Percentiles rank a stretch among this genome's conserved stretches.
These are phyloP conservation scores for Benincasa hispida DNA, from an alignment of 306 rosid genomes.

Conservation along the genomic window DNA sequence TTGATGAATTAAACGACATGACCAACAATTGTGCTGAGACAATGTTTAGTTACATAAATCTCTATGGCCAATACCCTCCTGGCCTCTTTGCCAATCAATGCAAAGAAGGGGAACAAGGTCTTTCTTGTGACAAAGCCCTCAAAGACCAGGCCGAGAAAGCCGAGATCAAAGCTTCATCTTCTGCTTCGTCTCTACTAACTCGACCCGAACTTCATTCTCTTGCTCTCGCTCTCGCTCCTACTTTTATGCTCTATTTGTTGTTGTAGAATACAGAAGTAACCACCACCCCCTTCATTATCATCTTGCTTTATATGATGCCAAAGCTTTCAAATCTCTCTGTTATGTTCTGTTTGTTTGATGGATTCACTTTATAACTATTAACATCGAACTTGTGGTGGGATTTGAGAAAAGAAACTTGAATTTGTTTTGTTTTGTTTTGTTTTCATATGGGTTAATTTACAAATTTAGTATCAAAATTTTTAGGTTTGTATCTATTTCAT, in stretches of 20 bases:
- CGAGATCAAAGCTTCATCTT: not conserved
- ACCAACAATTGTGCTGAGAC: slow-evolving; percentile 41
- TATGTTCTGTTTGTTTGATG: not conserved
- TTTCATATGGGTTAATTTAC: not conserved
- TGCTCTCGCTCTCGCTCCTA: not conserved
- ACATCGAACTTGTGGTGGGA: not conserved
- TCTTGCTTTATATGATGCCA: not conserved
- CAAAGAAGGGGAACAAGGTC: slow-evolving; percentile 55
- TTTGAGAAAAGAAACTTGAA: not conserved
- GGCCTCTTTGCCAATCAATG: slow-evolving; percentile 70
- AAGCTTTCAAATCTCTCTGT: not conserved
- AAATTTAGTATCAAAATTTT: not conserved
- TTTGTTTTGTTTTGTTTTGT: not conserved
- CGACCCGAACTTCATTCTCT: not conserved
- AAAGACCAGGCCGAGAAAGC: not conserved
- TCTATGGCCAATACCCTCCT: slow-evolving; percentile 82
- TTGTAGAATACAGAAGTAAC: not conserved
- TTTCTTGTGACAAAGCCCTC: slow-evolving; percentile 19
- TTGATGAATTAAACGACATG: slow-evolving; percentile 23
- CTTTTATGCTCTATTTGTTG: not conserved
- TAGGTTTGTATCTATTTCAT: too few species aligned
- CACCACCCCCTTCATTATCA: not conserved
- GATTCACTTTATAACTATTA: not conserved
- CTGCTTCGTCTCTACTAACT: slow-evolving; percentile 9
- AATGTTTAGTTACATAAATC: slow-evolving; percentile 88